phyloP scores from a whole-genome alignment of 805 yeast species.

The Saccharomycopsis capsularis region DNA sequence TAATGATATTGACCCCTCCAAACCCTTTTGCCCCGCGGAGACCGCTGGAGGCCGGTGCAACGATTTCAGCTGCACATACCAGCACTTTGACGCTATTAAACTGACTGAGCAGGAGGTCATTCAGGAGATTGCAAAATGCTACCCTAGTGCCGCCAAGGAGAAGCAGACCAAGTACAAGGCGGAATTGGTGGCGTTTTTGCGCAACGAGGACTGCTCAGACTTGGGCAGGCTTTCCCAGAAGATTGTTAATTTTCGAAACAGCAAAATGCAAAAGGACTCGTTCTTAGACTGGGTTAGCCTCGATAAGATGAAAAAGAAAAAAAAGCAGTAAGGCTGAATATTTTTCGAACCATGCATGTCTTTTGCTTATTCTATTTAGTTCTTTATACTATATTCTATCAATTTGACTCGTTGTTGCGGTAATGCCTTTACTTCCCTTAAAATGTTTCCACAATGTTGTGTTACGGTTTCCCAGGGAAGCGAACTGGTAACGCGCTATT shows the following conservation, averaged over 20 bases:
- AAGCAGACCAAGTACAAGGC: constrained; percentile 3
- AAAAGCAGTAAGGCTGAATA: too few species aligned
- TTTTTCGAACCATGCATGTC: too few species aligned
- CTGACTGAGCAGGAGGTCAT: constrained; percentile 7
- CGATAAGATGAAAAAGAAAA: neutral
- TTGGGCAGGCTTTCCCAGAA: neutral
- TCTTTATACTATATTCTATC: too few species aligned
- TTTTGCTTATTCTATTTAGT: too few species aligned
- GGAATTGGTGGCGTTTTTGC: constrained; percentile 4
- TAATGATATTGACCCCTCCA: constrained; percentile 13
- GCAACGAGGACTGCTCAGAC: neutral
- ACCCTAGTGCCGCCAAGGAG: neutral
- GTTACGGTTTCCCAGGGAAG: too few species aligned
- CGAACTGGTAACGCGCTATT: too few species aligned
- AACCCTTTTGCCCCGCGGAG: constrained; percentile 15
- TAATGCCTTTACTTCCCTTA: too few species aligned
- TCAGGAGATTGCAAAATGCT: constrained; percentile 6
- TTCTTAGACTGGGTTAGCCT: constrained; percentile 6
- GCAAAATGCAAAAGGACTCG: constrained; percentile 4
- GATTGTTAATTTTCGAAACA: constrained; percentile 5
- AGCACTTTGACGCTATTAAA: constrained; percentile 22
- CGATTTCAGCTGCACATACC: constrained; percentile 16
- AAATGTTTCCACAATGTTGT: too few species aligned
- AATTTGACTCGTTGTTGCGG: too few species aligned
- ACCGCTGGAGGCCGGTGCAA: constrained; percentile 19